These are phyloP conservation scores for Cynanchum wilfordii DNA, from an alignment of 257 asterid genomes.

Conservation along the genomic window DNA sequence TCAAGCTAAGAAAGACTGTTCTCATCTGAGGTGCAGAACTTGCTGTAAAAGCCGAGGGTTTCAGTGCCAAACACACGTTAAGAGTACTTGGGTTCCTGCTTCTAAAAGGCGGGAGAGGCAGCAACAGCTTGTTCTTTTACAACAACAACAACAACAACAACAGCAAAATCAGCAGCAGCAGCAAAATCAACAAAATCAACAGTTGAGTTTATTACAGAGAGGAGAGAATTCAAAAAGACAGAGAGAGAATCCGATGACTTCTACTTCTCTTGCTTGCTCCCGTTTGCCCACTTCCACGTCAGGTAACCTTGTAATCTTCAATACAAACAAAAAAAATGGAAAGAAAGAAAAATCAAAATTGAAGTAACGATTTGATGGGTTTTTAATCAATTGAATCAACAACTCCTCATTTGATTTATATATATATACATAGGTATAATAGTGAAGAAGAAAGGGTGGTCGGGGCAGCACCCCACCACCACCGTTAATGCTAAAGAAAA, in stretches of 20 bases:
- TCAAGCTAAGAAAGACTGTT: constrained; percentile 71
- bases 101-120: constrained; percentile 61
- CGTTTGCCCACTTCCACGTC: constrained; percentile 48
- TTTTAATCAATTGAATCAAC: constrained; percentile 2
- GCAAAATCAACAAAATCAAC: constrained; percentile 17
- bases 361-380: neutral
- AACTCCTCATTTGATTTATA: neutral
- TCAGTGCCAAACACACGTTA: constrained; percentile 60
- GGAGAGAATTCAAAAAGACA: constrained; percentile 41
- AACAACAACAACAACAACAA: constrained; percentile 22
- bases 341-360: neutral
- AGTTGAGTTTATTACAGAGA: constrained; percentile 20
- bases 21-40: constrained; percentile 60
- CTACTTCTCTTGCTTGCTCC: constrained; percentile 38
- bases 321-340: constrained; percentile 1
- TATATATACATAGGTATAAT: neutral
- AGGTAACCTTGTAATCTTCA: constrained; percentile 29
- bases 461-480: neutral
- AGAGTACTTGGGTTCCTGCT: constrained; percentile 84
- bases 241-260: constrained; percentile 33
- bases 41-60: constrained; percentile 74
- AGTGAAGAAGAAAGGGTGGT: neutral
- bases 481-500: neutral
- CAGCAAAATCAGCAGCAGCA: neutral
- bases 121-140: constrained; percentile 34